A percentile compares a stretch with the other conserved stretches of the same genome.
These are phyloP conservation scores for Pyropia haitanensis DNA, from an alignment of 23 red algal species.

Conservation along the genomic window DNA sequence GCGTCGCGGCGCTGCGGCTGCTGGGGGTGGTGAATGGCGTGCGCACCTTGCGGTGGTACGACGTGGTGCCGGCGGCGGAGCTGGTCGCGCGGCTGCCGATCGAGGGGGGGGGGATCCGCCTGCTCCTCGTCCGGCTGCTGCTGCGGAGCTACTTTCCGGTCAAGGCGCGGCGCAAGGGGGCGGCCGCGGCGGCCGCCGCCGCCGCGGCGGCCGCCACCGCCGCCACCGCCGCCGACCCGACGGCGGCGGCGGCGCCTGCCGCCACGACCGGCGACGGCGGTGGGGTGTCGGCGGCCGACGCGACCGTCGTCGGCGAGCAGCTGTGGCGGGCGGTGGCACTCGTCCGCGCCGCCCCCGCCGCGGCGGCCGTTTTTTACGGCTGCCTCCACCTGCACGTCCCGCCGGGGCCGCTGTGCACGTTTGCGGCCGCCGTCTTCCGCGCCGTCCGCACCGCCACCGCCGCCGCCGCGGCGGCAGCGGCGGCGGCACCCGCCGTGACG, in stretches of 20 bases:
- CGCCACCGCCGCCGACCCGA: too few relatives aligned
- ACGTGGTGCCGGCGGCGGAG: slow-evolving; percentile 37
- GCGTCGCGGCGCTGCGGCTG: slow-evolving; percentile 23
- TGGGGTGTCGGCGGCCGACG: too few relatives aligned
- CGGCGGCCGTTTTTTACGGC: slow-evolving; percentile 34
- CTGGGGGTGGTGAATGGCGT: slow-evolving; percentile 22
- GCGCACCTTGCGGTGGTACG: slow-evolving; percentile 39
- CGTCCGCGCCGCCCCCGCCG: slow-evolving; percentile 14
- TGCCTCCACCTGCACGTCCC: slow-evolving; percentile 29
- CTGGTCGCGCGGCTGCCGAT: slow-evolving; percentile 23
- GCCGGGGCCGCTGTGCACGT: slow-evolving; percentile 51
- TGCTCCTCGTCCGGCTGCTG: slow-evolving; percentile 34
- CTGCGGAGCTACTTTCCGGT: slow-evolving; percentile 40
- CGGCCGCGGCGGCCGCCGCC: too few relatives aligned
- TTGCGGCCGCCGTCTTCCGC: slow-evolving; percentile 24
- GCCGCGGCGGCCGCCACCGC: too few relatives aligned
- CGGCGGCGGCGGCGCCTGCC: too few relatives aligned
- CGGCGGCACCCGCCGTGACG: not conserved
- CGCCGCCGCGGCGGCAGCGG: not conserved
- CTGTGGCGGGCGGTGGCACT: slow-evolving; percentile 6
- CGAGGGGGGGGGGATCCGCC: slow-evolving; percentile 11
- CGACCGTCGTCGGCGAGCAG: too few relatives aligned
- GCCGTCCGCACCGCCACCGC: slow-evolving; percentile 14
- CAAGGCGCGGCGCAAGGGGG: slow-evolving; percentile 2
- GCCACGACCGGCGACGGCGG: too few relatives aligned